Evolutionary conservation across 2,329 filamentous ascomycete species (phyloP).

Genomic region (Fusarium nelsonii): DNA sequence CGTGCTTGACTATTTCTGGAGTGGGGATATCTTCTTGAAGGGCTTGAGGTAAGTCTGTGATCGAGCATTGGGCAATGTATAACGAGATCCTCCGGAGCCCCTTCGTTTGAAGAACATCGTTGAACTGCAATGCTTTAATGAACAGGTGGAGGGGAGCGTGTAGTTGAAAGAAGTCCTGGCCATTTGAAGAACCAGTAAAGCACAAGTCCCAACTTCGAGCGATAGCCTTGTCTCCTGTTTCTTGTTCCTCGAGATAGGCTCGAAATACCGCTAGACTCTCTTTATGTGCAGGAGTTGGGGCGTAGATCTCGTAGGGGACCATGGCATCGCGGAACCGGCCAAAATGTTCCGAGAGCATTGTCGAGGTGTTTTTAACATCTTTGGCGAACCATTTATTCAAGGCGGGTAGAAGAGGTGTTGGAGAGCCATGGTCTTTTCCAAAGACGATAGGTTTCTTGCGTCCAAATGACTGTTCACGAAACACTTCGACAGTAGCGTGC

Average conservation of each 20-base stretch:
- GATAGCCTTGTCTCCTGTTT: slow-evolving; percentile 49
- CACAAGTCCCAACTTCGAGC: slow-evolving; percentile 50
- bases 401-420: slow-evolving; percentile 60
- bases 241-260: slow-evolving; percentile 45
- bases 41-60: slow-evolving; percentile 73
- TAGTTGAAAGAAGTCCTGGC: slow-evolving; percentile 65
- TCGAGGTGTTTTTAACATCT: slow-evolving; percentile 5
- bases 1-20: slow-evolving; percentile 71
- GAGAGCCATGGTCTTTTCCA: slow-evolving; percentile 59
- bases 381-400: slow-evolving; percentile 69
- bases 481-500: slow-evolving; percentile 56
- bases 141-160: slow-evolving; percentile 74
- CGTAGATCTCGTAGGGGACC: slow-evolving; percentile 58
- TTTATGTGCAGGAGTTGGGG: slow-evolving; percentile 31
- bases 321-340: slow-evolving; percentile 48
- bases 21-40: slow-evolving; percentile 76
- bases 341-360: slow-evolving; percentile 49
- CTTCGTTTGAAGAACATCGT: slow-evolving; percentile 45
- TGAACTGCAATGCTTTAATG: slow-evolving; percentile 66
- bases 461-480: slow-evolving; percentile 66
- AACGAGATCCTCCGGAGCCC: slow-evolving; percentile 59
- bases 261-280: slow-evolving; percentile 46
- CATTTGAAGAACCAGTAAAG: slow-evolving; percentile 35
- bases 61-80: slow-evolving; percentile 87
- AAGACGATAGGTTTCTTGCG: slow-evolving; percentile 64